Conservation (phyloP, 1,284 basidiomycete genomes). For the Marasmius fiardii region DNA sequence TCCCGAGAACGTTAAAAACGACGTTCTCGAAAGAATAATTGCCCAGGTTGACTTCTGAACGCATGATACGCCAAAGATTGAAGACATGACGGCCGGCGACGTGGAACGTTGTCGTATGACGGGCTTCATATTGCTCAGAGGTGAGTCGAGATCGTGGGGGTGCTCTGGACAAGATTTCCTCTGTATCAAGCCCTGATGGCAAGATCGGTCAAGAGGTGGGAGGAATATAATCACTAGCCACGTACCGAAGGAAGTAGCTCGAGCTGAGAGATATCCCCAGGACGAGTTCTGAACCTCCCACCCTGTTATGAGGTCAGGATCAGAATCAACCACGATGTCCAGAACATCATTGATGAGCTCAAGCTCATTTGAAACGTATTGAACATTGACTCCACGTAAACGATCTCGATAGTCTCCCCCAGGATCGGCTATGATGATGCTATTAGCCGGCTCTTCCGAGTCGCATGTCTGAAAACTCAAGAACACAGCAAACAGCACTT, state of each 20-base stretch:
- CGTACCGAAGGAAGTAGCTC: slow-evolving; percentile 64
- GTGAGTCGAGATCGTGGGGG: slow-evolving; percentile 38
- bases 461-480: slow-evolving; percentile 65
- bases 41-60: slow-evolving; percentile 77
- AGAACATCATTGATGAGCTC: slow-evolving; percentile 81
- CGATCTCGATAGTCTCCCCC: slow-evolving; percentile 34
- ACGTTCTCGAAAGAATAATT: slow-evolving; percentile 92
- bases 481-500: slow-evolving; percentile 55
- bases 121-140: slow-evolving; percentile 70
- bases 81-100: slow-evolving; percentile 88
- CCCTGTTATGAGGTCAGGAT: slow-evolving; percentile 90
- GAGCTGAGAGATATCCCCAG: slow-evolving; percentile 88
- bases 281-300: slow-evolving; percentile 90
- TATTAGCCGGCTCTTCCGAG: slow-evolving; percentile 40
- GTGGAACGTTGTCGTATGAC: slow-evolving; percentile 81
- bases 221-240: slow-evolving; percentile 7
- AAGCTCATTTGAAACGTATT: slow-evolving; percentile 69
- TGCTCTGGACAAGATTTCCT: slow-evolving; percentile 70
- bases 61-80: slow-evolving; percentile 92
- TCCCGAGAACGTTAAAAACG: slow-evolving; percentile 73
- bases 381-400: slow-evolving; percentile 44
- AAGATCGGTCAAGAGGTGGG: slow-evolving; percentile 4
- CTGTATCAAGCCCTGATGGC: slow-evolving; percentile 58
- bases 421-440: slow-evolving; percentile 58
- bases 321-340: slow-evolving; percentile 74